Evolutionary conservation across 805 yeast species (phyloP).

Genomic region (Danielia oregonensis): DNA sequence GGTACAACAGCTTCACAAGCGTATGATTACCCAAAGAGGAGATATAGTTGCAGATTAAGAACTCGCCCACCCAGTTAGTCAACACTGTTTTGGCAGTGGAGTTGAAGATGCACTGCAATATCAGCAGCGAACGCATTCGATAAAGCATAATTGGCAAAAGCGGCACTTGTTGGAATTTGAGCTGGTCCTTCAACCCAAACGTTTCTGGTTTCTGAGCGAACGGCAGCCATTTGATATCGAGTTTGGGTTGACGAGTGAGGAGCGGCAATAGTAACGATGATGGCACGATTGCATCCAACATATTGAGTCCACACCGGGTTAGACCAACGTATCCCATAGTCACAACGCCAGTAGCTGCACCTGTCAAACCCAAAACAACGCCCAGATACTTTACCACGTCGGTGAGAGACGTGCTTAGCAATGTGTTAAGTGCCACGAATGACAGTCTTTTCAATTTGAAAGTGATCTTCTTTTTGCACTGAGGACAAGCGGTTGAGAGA

Average conservation of each 20-base stretch:
- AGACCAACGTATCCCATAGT: slow-evolving; percentile 38
- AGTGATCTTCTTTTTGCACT: slow-evolving; percentile 33
- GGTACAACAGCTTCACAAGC: slow-evolving; percentile 17
- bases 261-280: slow-evolving; percentile 27
- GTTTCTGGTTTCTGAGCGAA: not conserved
- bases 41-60: slow-evolving; percentile 34
- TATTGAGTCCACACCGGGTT: slow-evolving; percentile 34
- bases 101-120: slow-evolving; percentile 25
- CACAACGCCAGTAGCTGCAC: slow-evolving; percentile 38
- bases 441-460: slow-evolving; percentile 30
- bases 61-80: slow-evolving; percentile 27
- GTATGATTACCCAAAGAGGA: slow-evolving; percentile 36
- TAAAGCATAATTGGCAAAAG: slow-evolving; percentile 37
- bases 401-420: slow-evolving; percentile 15
- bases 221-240: not conserved
- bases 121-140: slow-evolving; percentile 33
- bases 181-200: slow-evolving; percentile 24
- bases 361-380: slow-evolving; percentile 31
- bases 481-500: slow-evolving; percentile 35
- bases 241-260: slow-evolving; percentile 8
- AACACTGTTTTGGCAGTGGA: slow-evolving; percentile 8
- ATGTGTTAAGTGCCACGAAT: slow-evolving; percentile 19
- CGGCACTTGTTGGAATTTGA: slow-evolving; percentile 35
- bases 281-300: slow-evolving; percentile 36
- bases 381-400: slow-evolving; percentile 28